Evolutionary conservation across 2,329 filamentous ascomycete species (phyloP).

Genomic region (Sarocladiaceae sp.): DNA sequence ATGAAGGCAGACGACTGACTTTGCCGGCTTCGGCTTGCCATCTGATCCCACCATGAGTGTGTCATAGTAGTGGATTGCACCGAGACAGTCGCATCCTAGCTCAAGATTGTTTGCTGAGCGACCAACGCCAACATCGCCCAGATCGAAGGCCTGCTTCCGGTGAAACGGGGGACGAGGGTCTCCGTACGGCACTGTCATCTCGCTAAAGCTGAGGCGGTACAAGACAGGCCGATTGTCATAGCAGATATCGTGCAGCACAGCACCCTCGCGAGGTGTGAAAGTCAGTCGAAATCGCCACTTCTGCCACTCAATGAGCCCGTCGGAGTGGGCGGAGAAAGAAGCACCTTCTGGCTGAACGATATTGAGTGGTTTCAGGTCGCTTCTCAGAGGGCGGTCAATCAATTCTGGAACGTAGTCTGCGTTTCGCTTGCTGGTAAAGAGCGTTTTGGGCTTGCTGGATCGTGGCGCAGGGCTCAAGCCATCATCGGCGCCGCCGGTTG

Average conservation of each 20-base stretch:
- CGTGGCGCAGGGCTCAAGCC: slow-evolving; percentile 30
- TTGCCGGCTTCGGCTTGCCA: slow-evolving; percentile 44
- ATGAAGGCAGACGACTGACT: slow-evolving; percentile 61
- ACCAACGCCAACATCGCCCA: slow-evolving; percentile 63
- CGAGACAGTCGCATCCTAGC: slow-evolving; percentile 65
- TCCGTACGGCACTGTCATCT: slow-evolving; percentile 65
- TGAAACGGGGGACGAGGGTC: slow-evolving; percentile 61
- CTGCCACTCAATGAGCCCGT: slow-evolving; percentile 52
- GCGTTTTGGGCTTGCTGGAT: slow-evolving; percentile 34
- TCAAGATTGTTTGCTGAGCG: slow-evolving; percentile 61
- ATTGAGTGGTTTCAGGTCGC: slow-evolving; percentile 62
- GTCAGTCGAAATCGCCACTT: slow-evolving; percentile 65
- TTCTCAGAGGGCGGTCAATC: slow-evolving; percentile 37
- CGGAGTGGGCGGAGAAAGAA: slow-evolving; percentile 51
- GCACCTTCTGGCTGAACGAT: slow-evolving; percentile 65
- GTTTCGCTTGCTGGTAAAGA: slow-evolving; percentile 33
- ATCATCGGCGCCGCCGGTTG: slow-evolving; percentile 40
- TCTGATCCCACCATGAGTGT: slow-evolving; percentile 44
- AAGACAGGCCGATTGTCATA: slow-evolving; percentile 61
- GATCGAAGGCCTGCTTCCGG: slow-evolving; percentile 66
- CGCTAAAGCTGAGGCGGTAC: slow-evolving; percentile 60
- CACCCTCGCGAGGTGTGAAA: slow-evolving; percentile 65
- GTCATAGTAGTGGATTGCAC: slow-evolving; percentile 60
- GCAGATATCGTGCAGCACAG: slow-evolving; percentile 62
- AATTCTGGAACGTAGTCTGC: slow-evolving; percentile 47